Base-by-base conservation (phyloP, 257 asterid species). In the Echites panduratus region DNA sequence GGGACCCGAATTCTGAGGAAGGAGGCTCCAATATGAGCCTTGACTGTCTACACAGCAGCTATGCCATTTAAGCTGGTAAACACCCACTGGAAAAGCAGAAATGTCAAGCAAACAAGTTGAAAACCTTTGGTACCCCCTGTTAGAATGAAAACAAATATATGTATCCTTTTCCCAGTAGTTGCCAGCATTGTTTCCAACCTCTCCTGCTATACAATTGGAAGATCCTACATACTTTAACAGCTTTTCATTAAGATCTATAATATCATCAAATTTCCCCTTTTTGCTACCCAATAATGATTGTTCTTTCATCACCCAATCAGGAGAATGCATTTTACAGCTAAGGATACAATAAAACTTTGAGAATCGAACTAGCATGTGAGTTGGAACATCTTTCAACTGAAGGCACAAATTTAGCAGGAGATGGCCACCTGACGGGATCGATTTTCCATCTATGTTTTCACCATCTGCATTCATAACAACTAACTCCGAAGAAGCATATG, bases 101-200 rank as follows among this genome's bases (percentile, higher is more conserved):
- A 81, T 78, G 63, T 92, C 93, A 32, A 92, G 92, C 84, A 88
- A 84, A 82, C 97, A 86, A 69, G 92, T 77, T n/a, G 93, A 84
- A 75, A 95, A 86, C 72, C 99, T 98, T 77, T 87, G 98, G 64
- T 93, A 84, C 27, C 82, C 77, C 70, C 78, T 79, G 29, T 84
- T 86, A 22, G 82, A 81, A 48, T 85, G 84, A 72, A 95, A 92
- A 68, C 78, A 64, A 22, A 84, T 77, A 65, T 81, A 90, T 70
- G 73, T 84, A 56, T 74, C 81, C 73, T 75, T 85, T 52, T 57
- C 72, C 69, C 20, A 66, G 45, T 48, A 3, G 32, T 77, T 85
- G 52, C 50, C 69, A 29, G 61, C 61, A 57, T 53, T 75, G 69
- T 47, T 78, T 71, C 68, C 44, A 70, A 63, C 19, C 47, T 19